These are phyloP conservation scores for Arthrobotrys conoides DNA, from an alignment of 2,329 filamentous ascomycete species.

Conservation along the genomic window DNA sequence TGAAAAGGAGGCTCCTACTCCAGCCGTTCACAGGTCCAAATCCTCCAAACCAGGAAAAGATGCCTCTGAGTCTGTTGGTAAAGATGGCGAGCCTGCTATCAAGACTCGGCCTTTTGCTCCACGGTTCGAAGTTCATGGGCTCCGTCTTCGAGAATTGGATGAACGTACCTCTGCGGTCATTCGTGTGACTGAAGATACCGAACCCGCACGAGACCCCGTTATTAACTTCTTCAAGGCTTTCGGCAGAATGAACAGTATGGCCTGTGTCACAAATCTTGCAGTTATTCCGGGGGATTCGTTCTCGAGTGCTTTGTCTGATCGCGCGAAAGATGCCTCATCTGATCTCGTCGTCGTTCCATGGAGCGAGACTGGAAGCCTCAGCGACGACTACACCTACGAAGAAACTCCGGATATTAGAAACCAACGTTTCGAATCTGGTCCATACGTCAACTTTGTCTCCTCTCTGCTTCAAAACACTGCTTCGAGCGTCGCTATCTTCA, in stretches of 20 bases:
- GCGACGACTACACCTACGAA: conserved; percentile 71
- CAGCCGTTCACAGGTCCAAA: conserved; percentile 64
- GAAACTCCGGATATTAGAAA: conserved; percentile 69
- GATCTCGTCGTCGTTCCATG: conserved; percentile 88
- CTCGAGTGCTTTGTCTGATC: conserved; percentile 80
- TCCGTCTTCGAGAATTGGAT: conserved; percentile 86
- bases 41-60: conserved; percentile 46
- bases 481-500: conserved; percentile 81
- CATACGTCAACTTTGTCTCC: conserved; percentile 79
- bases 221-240: conserved; percentile 93
- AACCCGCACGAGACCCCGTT: conserved; percentile 82
- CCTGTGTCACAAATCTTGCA: conserved; percentile 83
- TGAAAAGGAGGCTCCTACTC: conserved; percentile 65
- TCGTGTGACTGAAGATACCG: conserved; percentile 86
- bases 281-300: conserved; percentile 84
- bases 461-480: conserved; percentile 75
- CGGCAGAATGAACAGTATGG: conserved; percentile 84
- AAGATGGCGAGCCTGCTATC: conserved; percentile 61
- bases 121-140: conserved; percentile 79
- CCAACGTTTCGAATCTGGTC: conserved; percentile 73
- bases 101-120: conserved; percentile 45
- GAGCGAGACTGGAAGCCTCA: conserved; percentile 83
- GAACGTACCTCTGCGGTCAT: conserved; percentile 97
- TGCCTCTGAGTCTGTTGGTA: neutral
- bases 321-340: conserved; percentile 78